phyloP scores from a whole-genome alignment of 768 basidiomycete genomes.

The Favolaschia claudopus region DNA sequence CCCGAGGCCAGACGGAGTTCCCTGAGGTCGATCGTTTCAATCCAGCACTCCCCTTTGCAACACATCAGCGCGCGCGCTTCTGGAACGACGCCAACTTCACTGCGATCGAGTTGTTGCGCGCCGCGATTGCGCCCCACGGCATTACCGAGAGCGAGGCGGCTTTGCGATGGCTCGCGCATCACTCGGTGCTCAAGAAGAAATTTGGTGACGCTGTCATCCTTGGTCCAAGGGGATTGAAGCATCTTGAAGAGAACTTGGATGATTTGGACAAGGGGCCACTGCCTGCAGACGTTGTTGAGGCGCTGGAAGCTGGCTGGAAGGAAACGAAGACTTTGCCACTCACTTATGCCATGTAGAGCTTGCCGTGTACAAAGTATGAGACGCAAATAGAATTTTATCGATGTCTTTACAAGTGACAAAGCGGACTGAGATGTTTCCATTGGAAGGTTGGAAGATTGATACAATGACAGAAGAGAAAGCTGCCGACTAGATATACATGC shows the following conservation, averaged over 20 bases:
- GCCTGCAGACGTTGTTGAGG: conserved; percentile 55
- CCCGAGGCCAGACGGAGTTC: conserved; percentile 33
- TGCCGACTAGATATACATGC: conserved; percentile 20
- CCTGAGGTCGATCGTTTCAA: conserved; percentile 44
- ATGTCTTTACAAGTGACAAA: too few species aligned
- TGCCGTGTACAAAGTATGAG: too few species aligned
- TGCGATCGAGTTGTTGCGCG: conserved; percentile 4
- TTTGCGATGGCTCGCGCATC: conserved; percentile 59
- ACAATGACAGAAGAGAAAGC: too few species aligned
- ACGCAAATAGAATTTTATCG: too few species aligned
- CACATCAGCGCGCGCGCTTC: conserved; percentile 23
- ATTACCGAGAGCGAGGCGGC: conserved; percentile 54
- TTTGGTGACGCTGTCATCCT: conserved; percentile 47
- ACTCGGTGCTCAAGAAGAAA: conserved; percentile 48
- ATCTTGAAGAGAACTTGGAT: conserved; percentile 29
- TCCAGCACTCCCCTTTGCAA: conserved; percentile 36
- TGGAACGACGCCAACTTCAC: conserved; percentile 9
- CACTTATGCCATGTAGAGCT: too few species aligned
- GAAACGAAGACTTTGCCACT: conserved; percentile 21
- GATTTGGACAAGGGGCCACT: conserved; percentile 46
- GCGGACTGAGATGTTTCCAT: too few species aligned
- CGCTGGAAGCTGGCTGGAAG: conserved; percentile 54
- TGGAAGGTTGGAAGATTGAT: too few species aligned
- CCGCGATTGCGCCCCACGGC: conserved; percentile 44
- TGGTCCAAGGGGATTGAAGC: conserved; percentile 51